phyloP scores from a whole-genome alignment of 106 monocot genomes.

The Dioscorea zingiberensis region DNA sequence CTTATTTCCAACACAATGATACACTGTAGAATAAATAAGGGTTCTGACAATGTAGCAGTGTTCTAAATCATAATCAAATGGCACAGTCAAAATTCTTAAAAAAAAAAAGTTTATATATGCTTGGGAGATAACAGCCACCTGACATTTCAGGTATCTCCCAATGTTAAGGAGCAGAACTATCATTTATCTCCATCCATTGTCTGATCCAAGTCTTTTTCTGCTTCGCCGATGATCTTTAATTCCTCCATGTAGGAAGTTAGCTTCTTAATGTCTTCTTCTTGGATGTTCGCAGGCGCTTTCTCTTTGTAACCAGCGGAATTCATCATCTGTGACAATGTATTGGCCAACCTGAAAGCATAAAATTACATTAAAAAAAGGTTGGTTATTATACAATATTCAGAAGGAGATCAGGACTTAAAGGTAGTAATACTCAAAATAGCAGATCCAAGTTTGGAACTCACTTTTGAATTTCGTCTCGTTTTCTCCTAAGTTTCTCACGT shows the following conservation, averaged over 20 bases:
- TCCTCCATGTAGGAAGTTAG: slow-evolving; percentile 57
- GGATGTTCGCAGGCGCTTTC: slow-evolving; percentile 55
- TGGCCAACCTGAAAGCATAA: slow-evolving; percentile 34
- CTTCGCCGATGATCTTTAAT: slow-evolving; percentile 54
- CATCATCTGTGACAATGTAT: slow-evolving; percentile 33
- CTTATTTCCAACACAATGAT: no score
- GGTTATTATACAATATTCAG: not conserved
- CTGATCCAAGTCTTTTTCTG: slow-evolving; percentile 45
- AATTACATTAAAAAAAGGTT: not conserved
- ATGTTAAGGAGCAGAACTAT: no score
- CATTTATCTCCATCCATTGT: slow-evolving; percentile 9
- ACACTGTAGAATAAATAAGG: no score
- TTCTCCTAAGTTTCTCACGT: slow-evolving; percentile 69
- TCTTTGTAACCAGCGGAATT: slow-evolving; percentile 59
- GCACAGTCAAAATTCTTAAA: no score
- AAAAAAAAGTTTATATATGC: no score
- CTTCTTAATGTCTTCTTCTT: slow-evolving; percentile 58
- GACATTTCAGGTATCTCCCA: no score
- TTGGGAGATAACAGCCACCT: no score
- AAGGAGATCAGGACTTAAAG: not conserved
- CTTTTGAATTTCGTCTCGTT: slow-evolving; percentile 70
- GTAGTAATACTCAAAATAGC: not conserved
- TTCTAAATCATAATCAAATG: no score
- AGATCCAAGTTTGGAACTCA: slow-evolving; percentile 17
- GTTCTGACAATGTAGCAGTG: no score